phyloP scores from a whole-genome alignment of 768 basidiomycete species.

The Terana coerulea region DNA sequence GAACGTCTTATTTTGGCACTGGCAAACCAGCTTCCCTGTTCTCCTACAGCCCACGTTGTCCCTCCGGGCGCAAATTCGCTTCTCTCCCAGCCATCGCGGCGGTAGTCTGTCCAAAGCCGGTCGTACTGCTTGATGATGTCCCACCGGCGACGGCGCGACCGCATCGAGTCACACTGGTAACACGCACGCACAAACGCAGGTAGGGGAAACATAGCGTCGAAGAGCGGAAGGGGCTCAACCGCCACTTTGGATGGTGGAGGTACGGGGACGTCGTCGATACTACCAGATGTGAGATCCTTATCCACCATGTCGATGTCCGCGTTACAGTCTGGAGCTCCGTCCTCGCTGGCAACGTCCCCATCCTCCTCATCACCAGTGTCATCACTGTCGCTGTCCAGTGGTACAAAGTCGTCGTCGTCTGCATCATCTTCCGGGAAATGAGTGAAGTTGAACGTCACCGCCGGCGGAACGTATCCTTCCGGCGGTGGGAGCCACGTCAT shows the following conservation, averaged over 20 bases:
- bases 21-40: not conserved
- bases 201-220: not conserved
- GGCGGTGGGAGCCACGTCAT: not conserved
- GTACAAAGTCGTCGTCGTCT: not conserved
- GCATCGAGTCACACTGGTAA: not conserved
- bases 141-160: not conserved
- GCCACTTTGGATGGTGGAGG: not conserved
- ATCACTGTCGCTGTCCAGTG: not conserved
- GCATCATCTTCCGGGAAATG: not conserved
- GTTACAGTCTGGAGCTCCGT: not conserved
- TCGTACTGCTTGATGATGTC: constrained; percentile 7
- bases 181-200: not conserved
- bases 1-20: no score
- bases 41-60: not conserved
- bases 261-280: not conserved
- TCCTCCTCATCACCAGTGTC: not conserved
- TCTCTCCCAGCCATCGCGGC: constrained; percentile 2
- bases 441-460: not conserved
- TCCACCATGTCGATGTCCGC: not conserved
- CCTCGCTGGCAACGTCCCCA: no score
- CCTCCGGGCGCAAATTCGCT: not conserved
- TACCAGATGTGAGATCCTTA: not conserved
- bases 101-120: constrained; percentile 1
- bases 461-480: not conserved
- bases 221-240: not conserved